A percentile compares a stretch with the other conserved stretches of the same genome.
These are phyloP conservation scores for Dalbergia oliveri DNA, from an alignment of 306 rosid species.

Conservation along the genomic window DNA sequence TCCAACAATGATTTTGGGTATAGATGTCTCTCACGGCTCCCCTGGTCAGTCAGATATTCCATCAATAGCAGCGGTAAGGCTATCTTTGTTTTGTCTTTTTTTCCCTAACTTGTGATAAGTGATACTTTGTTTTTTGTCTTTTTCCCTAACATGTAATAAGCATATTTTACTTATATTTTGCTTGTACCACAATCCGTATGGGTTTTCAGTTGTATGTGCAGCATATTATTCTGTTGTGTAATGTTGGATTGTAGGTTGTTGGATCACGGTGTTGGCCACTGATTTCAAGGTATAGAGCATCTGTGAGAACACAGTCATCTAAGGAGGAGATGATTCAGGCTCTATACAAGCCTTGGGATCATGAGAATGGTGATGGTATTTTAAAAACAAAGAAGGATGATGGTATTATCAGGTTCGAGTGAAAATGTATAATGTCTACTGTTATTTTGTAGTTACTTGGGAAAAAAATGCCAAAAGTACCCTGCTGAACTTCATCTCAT, in stretches of 20 bases:
- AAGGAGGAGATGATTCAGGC: conserved; percentile 89
- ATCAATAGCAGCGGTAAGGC: conserved; percentile 85
- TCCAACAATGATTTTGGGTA: conserved; percentile 92
- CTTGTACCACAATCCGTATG: conserved; percentile 37
- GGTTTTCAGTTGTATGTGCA: conserved; percentile 22
- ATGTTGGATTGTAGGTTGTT: conserved; percentile 73
- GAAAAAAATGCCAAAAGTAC: conserved; percentile 3
- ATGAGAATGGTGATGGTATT: conserved; percentile 84
- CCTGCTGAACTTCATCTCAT: conserved; percentile 2
- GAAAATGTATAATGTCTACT: conserved; percentile 30
- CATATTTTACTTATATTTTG: conserved; percentile 12
- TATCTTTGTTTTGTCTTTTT: conserved; percentile 21
- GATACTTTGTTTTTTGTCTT: background rate
- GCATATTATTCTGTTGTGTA: conserved; percentile 37
- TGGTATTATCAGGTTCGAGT: conserved; percentile 84
- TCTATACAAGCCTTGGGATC: conserved; percentile 79
- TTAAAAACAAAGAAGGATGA: conserved; percentile 68
- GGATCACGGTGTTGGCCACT: conserved; percentile 89
- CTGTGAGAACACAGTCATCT: conserved; percentile 82
- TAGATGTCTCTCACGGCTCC: conserved; percentile 92
- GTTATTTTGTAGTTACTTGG: conserved; percentile 2
- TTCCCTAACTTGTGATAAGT: background rate
- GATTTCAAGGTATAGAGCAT: conserved; percentile 92
- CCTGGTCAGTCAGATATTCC: conserved; percentile 77
- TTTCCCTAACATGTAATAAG: background rate